Evolutionary conservation across 1,284 basidiomycete genomes (phyloP), one percentile per base, ranked within the genome.

Genomic region (Puccinia coronata): DNA sequence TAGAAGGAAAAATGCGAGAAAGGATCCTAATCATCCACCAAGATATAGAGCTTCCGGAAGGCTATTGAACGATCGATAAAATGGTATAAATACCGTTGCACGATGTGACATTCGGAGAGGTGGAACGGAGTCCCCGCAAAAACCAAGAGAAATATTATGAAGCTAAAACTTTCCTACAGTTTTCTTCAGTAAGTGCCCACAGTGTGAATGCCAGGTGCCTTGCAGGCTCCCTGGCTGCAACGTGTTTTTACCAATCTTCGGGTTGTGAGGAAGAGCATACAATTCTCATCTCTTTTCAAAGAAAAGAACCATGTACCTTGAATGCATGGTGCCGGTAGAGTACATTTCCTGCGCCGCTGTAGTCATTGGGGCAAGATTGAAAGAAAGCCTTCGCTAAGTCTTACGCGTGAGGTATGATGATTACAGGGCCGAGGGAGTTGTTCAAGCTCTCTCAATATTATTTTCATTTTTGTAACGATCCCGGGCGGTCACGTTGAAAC

Each of bases 121-220:
- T 18, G 18, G 28, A 31, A 31, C 57, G 1, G 18, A 31, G 43
- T 59, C 57, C 57, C 57, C 57, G 57, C 57, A 59, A 59, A 59
- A 59, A 59, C 57, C 57, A 59, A 59, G 57, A 28, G 57, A 25
- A 11, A 59, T 8, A 8, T 47, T 59, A 31, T 59, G 28, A 31
- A 34, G 57, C 28, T 59, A 31, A 59, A 59, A 59, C 57, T 59
- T 59, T 59, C 57, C 8, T 59, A n/a, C n/a, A n/a, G 14, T 59
- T 59, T 57, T n/a, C n/a, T 31, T 16, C 4, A 59, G 57, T 25
- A 11, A 59, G 28, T 31, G 12, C 28, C 28, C 28, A 59, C n/a
- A n/a, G 28, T 25, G 34, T 31, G 6, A 34, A 28, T 3, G 28
- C 57, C 34, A 25, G 14, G 57, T 16, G 57, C 18, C 43, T 31